Evolutionary conservation across 306 rosid species (phyloP), one percentile per base, ranked within the genome.

Genomic region (Malus orientalis): DNA sequence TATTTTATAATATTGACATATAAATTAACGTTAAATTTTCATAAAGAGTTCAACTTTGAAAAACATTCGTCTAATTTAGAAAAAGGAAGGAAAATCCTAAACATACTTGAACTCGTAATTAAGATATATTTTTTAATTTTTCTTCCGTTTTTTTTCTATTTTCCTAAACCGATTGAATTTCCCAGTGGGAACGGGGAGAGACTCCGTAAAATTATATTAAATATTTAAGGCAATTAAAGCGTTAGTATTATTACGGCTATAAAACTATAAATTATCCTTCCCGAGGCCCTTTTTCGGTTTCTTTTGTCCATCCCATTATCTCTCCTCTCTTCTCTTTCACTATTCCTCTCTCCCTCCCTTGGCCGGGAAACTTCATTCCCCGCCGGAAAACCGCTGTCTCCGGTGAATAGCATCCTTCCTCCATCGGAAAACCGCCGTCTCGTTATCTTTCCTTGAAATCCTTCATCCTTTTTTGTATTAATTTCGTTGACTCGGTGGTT

Each of bases 251-350:
- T 87, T 82, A 61, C 57, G 71, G 77, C 45, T 92, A 89, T 89
- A 90, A 95, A 90, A 86, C 76, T 81, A 85, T 79, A 86, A 86
- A 83, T 85, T 81, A 89, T 92, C 91, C 81, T 77, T 33, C 65
- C 63, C 72, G 54, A 45, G 53, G 2, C 54, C 68, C 87, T 87
- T 91, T 92, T 88, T 82, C 80, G 87, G 89, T 89, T 95, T 88
- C 84, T 89, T 82, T 77, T 62, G 20, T 82, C 76, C 36, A 81
- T 88, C 87, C 67, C 79, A 57, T 66, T 71, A 59, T 77, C 77
- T 82, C 78, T 84, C 83, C 82, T 1, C 32, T 55, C 32, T 47
- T 75, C 32, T 79, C 66, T 84, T 83, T 86, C 85, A 85, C 89
- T 90, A 78, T 88, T 88, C 88, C 87, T 84, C 20, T 75, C 42